phyloP scores from a whole-genome alignment of 495 filamentous ascomycete genomes.

The Letharia lupina region DNA sequence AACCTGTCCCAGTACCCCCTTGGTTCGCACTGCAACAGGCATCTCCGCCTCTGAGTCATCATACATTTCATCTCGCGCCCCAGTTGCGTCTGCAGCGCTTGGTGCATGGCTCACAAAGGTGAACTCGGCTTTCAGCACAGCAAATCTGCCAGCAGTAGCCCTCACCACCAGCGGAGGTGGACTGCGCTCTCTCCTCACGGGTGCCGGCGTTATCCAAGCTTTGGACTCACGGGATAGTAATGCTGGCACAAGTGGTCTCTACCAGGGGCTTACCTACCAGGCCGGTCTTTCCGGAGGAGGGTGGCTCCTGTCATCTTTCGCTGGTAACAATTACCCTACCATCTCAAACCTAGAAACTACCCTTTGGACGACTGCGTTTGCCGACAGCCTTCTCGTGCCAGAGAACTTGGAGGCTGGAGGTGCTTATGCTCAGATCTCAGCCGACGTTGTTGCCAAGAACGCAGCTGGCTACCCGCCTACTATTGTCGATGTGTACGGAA shows the following conservation, averaged over 20 bases:
- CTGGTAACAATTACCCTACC: conserved; percentile 39
- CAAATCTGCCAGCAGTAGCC: conserved; percentile 27
- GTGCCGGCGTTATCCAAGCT: conserved; percentile 39
- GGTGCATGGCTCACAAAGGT: conserved; percentile 33
- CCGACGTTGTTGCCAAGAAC: conserved; percentile 34
- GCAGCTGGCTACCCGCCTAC: conserved; percentile 35
- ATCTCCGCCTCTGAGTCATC: conserved; percentile 24
- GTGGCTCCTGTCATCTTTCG: conserved; percentile 39
- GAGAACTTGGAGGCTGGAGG: conserved; percentile 16
- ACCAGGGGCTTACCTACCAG: conserved; percentile 40
- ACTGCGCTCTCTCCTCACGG: conserved; percentile 35
- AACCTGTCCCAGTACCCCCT: conserved; percentile 26
- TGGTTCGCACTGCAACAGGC: conserved; percentile 28
- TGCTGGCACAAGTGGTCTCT: conserved; percentile 33
- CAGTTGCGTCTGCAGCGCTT: conserved; percentile 29
- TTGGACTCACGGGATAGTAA: conserved; percentile 36
- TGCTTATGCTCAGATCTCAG: conserved; percentile 26
- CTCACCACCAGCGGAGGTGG: conserved; percentile 42
- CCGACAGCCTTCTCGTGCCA: conserved; percentile 29
- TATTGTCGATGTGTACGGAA: conserved; percentile 36
- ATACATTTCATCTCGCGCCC: conserved; percentile 32
- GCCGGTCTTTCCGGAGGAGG: conserved; percentile 39
- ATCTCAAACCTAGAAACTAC: conserved; percentile 30
- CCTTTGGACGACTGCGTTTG: conserved; percentile 35
- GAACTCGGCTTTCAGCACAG: conserved; percentile 28